These are phyloP conservation scores for Piper longum DNA, from an alignment of 164 flowering plant genomes.

Conservation along the genomic window DNA sequence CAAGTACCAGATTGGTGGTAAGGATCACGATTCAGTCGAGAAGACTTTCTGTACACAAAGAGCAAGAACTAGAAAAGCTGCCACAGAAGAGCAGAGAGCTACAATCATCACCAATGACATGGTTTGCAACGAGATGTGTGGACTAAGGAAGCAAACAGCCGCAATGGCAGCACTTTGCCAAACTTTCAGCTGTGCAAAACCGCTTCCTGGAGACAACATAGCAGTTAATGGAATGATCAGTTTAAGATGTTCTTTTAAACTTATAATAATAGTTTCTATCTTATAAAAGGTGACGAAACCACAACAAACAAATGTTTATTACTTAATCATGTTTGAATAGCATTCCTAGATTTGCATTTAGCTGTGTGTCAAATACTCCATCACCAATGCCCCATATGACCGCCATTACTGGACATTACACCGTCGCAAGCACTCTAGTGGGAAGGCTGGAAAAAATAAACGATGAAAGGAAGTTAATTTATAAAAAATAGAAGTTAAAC, in stretches of 20 bases:
- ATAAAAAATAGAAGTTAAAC: not conserved
- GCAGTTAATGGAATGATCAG: not conserved
- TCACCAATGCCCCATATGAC: conserved; percentile 75
- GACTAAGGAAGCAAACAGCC: conserved; percentile 55
- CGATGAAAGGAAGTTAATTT: not conserved
- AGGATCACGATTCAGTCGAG: conserved; percentile 12
- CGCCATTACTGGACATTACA: conserved; percentile 68
- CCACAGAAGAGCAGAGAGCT: conserved; percentile 31
- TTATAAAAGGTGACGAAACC: not conserved
- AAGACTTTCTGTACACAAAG: conserved; percentile 39
- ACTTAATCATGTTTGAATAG: conserved; percentile 82
- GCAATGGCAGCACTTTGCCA: conserved; percentile 83
- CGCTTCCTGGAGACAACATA: conserved; percentile 46
- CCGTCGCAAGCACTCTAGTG: conserved; percentile 36
- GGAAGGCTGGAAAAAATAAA: conserved; percentile 26
- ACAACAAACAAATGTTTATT: conserved; percentile 5
- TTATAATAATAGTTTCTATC: too few relatives aligned
- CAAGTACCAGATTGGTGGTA: too few relatives aligned
- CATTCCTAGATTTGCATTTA: conserved; percentile 72
- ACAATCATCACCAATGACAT: conserved; percentile 52
- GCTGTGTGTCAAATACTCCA: conserved; percentile 75
- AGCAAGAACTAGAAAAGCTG: conserved; percentile 38
- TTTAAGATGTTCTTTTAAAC: too few relatives aligned
- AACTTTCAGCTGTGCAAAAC: conserved; percentile 85
- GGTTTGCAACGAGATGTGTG: conserved; percentile 47